phyloP scores from a whole-genome alignment of 1,139 yeast genomes.

The Sugiyamaella xylanicola region DNA sequence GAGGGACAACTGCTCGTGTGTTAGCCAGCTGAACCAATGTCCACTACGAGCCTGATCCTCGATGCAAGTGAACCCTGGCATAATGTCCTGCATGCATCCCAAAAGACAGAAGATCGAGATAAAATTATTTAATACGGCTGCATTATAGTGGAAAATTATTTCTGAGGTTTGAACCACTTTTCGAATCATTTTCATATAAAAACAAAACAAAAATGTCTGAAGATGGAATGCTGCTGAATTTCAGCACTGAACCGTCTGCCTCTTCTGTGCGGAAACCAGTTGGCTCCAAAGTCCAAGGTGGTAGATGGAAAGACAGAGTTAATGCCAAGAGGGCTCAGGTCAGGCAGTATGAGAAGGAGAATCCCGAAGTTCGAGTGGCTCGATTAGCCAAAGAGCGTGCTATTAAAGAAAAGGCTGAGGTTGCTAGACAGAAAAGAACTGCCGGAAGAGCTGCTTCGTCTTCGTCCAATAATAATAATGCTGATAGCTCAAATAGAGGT shows the following conservation, averaged over 20 bases:
- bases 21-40: too few relatives aligned
- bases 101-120: too few relatives aligned
- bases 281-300: slow-evolving; percentile 53
- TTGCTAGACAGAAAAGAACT: not conserved
- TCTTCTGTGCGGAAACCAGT: slow-evolving; percentile 17
- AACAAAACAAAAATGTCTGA: slow-evolving; percentile 31
- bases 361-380: slow-evolving; percentile 18
- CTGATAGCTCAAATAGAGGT: too few relatives aligned
- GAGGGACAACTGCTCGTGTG: too few relatives aligned
- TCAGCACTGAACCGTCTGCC: slow-evolving; percentile 48
- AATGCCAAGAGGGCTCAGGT: slow-evolving; percentile 44
- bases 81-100: too few relatives aligned
- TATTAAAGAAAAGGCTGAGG: slow-evolving; percentile 10
- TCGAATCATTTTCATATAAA: not conserved
- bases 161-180: not conserved
- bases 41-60: too few relatives aligned
- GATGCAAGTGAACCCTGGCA: too few relatives aligned
- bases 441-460: slow-evolving; percentile 3
- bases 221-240: slow-evolving; percentile 70
- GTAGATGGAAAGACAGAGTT: slow-evolving; percentile 79
- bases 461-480: not conserved
- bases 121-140: too few relatives aligned
- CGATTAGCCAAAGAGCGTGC: slow-evolving; percentile 10
- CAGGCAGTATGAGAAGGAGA: slow-evolving; percentile 17
- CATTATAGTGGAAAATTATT: not conserved